Base-by-base conservation (phyloP, 306 rosid genomes). In the Alnus rubra region DNA sequence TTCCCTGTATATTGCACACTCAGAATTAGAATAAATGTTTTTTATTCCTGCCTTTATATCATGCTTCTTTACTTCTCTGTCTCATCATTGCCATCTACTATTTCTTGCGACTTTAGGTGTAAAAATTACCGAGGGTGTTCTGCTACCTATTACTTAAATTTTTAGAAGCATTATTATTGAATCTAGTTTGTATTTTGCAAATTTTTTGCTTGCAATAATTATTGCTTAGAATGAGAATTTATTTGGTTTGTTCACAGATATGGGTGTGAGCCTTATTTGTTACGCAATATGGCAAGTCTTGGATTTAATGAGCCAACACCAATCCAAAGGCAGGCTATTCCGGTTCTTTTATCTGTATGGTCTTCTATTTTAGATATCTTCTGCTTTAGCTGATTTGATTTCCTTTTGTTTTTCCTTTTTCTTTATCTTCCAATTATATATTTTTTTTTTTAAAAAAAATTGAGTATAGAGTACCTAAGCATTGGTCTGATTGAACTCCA, bases 301-400 rank as follows among this genome's bases (percentile, higher is more conserved):
- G 96, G 97, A 85, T 91, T 93, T 79, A 87, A 74, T 79, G 98
- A 95, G 68, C 98, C 96, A 59, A 95, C 99, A 5, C 94, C 99
- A 69, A 93, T 95, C 81, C 99, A 95, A 88, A 87, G 91, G 87
- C 99, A 95, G 96, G 94, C 99, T 85, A 93, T 95, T 72, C 98
- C 99, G 48, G 87, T 93, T 76, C 97, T 95, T 69, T 81, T 93
- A 84, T 88, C 90, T 31, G 99, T 95, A 91, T 72, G 92, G 18
- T 77, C 84, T 84, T 77, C 73, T 78, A 11, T 76, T 53, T 59
- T 9, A n/a, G 67, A 77, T 78, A 50, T 71, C 76, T 44, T 50
- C 44, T 59, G 12, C 45, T 76, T 54, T 44, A 71, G 70, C 78
- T 74, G 35, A 58, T 63, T 70, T 71, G 9, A 49, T 33, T 79